These are phyloP conservation scores for Elaeagnus macrophylla DNA, from an alignment of 306 rosid species.

Conservation along the genomic window DNA sequence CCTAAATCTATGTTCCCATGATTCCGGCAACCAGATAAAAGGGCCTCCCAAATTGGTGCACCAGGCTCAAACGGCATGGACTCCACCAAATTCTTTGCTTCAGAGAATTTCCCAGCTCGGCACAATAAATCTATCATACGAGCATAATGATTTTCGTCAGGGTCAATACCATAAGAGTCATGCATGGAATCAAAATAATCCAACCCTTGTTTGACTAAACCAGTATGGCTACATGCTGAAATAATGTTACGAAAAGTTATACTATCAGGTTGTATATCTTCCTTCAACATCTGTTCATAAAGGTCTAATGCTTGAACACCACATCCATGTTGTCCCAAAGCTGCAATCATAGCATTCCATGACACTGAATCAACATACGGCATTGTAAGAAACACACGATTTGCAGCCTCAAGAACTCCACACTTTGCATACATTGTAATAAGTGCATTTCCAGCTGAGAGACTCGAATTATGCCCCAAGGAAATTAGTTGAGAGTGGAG, in stretches of 20 bases:
- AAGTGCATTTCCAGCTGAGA: constrained; percentile 20
- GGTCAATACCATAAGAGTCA: constrained; percentile 7
- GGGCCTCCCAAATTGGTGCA: constrained; percentile 22
- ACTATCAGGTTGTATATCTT: constrained; percentile 15
- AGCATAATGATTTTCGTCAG: constrained; percentile 22
- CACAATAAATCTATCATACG: constrained; percentile 18
- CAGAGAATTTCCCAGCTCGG: constrained; percentile 16
- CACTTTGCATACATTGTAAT: constrained; percentile 19
- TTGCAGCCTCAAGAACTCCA: constrained; percentile 21
- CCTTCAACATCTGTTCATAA: constrained; percentile 15
- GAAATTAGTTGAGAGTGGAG: constrained; percentile 19
- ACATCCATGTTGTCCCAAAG: constrained; percentile 19
- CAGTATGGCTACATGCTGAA: constrained; percentile 17
- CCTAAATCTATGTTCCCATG: constrained; percentile 19
- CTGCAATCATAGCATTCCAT: constrained; percentile 23
- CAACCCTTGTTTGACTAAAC: constrained; percentile 13
- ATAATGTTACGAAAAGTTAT: constrained; percentile 17
- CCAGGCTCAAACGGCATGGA: constrained; percentile 18
- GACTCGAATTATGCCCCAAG: constrained; percentile 17
- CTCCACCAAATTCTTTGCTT: constrained; percentile 9
- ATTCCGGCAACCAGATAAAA: constrained; percentile 16
- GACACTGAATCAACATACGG: constrained; percentile 19
- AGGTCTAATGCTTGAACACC: constrained; percentile 16
- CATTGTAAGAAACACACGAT: constrained; percentile 14
- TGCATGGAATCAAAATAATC: constrained; percentile 12